Evolutionary conservation across 306 rosid genomes (phyloP).

Genomic region (Vigna mungo): DNA sequence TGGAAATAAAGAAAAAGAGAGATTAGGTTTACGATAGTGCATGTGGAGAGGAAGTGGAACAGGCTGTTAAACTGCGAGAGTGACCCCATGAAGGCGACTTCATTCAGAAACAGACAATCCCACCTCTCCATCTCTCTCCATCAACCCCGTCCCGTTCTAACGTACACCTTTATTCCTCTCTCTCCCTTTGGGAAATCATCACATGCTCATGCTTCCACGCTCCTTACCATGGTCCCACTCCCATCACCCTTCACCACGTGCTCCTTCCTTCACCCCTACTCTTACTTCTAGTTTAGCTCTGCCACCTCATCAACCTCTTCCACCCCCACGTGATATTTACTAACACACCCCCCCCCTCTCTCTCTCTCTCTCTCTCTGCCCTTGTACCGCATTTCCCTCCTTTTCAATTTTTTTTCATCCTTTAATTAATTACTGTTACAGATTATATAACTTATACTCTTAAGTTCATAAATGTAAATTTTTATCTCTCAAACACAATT

Average conservation of each 20-base stretch:
- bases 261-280: constrained; percentile 24
- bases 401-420: too few species aligned
- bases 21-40: neutral
- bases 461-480: too few species aligned
- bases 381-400: too few species aligned
- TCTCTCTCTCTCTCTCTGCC: too few species aligned
- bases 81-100: constrained; percentile 53
- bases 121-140: constrained; percentile 43
- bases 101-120: constrained; percentile 44
- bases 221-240: constrained; percentile 56
- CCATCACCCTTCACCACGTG: constrained; percentile 32
- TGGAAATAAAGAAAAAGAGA: too few species aligned
- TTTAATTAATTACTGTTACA: too few species aligned
- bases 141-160: constrained; percentile 60
- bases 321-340: too few species aligned
- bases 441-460: too few species aligned
- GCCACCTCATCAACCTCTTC: constrained; percentile 18
- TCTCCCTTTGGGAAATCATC: constrained; percentile 40
- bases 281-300: neutral
- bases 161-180: constrained; percentile 46
- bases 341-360: too few species aligned
- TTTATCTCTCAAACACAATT: too few species aligned
- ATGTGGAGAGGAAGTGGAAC: constrained; percentile 33
- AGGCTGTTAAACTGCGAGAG: constrained; percentile 47
- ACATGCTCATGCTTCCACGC: constrained; percentile 53